Conservation (phyloP, 225 moss, liverwort and hornwort species). For the Bryoerythrophyllum caledonicum region DNA sequence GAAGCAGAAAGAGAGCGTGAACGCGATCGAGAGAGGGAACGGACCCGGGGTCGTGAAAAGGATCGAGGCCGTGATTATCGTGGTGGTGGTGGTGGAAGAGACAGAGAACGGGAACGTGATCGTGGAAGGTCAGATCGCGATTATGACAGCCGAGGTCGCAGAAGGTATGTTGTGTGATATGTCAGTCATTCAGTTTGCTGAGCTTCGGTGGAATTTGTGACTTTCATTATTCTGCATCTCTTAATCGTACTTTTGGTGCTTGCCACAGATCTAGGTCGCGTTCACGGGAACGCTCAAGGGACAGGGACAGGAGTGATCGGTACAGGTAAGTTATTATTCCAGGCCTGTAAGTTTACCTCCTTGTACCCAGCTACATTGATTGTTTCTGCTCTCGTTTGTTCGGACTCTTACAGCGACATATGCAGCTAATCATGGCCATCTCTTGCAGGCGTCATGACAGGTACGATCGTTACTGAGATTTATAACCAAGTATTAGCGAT, state of each 20-base stretch:
- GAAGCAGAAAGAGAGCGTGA: conserved; percentile 63
- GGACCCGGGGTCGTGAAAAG: conserved; percentile 59
- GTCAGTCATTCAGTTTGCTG: not conserved
- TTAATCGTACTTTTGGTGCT: not conserved
- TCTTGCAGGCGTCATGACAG: conserved; percentile 48
- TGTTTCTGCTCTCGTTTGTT: not conserved
- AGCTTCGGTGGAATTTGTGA: not conserved
- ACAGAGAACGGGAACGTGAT: conserved; percentile 67
- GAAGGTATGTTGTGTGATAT: conserved; percentile 22
- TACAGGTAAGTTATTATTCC: conserved; percentile 52
- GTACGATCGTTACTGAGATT: conserved; percentile 42
- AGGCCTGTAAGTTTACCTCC: conserved; percentile 7
- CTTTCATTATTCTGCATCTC: not conserved
- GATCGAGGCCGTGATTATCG: conserved; percentile 63
- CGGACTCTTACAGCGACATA: conserved; percentile 1
- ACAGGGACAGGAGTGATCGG: conserved; percentile 75
- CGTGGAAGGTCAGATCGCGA: conserved; percentile 62
- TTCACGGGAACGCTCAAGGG: conserved; percentile 76
- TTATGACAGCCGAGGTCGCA: conserved; percentile 57
- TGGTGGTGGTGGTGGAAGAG: conserved; percentile 47
- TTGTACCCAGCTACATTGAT: not conserved
- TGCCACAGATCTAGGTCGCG: conserved; percentile 55
- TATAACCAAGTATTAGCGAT: conserved; percentile 12
- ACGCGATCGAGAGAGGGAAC: conserved; percentile 65
- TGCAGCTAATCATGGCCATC: conserved; percentile 2